phyloP scores from a whole-genome alignment of 1,284 basidiomycete species.

The Cutaneotrichosporon sp. region DNA sequence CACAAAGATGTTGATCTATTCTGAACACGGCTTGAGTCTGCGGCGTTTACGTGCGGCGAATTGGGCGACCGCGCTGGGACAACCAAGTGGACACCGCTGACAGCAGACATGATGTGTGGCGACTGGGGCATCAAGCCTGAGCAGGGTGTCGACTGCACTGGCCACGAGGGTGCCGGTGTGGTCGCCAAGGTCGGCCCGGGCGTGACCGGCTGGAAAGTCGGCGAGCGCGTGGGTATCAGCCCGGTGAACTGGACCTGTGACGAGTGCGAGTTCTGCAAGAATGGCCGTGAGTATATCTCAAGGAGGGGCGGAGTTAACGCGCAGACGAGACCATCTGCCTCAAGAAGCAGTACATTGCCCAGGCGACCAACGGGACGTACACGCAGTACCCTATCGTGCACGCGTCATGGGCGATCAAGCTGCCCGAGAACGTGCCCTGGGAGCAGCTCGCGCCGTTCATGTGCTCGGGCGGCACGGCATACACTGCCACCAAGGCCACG shows the following conservation, averaged over 20 bases:
- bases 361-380: conserved; percentile 16
- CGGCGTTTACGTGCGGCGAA: not conserved
- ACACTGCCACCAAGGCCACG: conserved; percentile 19
- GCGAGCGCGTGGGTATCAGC: conserved; percentile 15
- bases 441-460: conserved; percentile 22
- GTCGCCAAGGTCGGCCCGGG: conserved; percentile 17
- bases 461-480: conserved; percentile 20
- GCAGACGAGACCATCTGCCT: conserved; percentile 18
- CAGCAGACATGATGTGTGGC: conserved; percentile 13
- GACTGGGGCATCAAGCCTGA: conserved; percentile 12
- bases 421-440: conserved; percentile 12
- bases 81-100: conserved; percentile 2
- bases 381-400: conserved; percentile 15
- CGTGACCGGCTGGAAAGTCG: conserved; percentile 15
- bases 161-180: conserved; percentile 19
- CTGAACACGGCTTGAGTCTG: not conserved
- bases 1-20: too few relatives aligned
- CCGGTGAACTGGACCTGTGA: conserved; percentile 13
- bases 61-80: too few relatives aligned
- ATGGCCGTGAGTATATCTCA: conserved; percentile 8
- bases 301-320: not conserved
- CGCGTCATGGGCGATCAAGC: conserved; percentile 14
- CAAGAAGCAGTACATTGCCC: conserved; percentile 10
- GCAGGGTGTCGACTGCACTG: conserved; percentile 15
- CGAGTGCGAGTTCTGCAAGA: conserved; percentile 17